phyloP scores from a whole-genome alignment of 352 stramenopile species.

The Phytophthora capsici region DNA sequence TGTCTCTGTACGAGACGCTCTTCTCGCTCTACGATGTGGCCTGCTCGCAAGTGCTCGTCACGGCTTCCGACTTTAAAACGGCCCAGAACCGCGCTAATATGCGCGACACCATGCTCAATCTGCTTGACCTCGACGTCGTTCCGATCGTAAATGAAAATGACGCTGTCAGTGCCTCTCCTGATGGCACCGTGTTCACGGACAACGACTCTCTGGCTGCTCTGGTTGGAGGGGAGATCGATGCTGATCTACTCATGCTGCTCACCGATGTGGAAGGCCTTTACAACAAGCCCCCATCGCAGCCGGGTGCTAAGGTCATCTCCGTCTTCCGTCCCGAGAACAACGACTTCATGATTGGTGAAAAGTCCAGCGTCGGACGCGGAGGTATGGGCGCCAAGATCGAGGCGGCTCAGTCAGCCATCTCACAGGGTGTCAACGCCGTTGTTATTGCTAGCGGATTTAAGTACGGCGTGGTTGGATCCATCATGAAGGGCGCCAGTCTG shows the following conservation, averaged over 20 bases:
- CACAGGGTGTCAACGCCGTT: slow-evolving; percentile 89
- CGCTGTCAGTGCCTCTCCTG: slow-evolving; percentile 88
- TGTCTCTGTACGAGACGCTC: slow-evolving; percentile 97
- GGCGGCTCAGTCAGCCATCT: slow-evolving; percentile 89
- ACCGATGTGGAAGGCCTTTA: slow-evolving; percentile 98
- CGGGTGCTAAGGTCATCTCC: slow-evolving; percentile 81
- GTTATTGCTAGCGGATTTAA: slow-evolving; percentile 95
- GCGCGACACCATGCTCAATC: slow-evolving; percentile 89
- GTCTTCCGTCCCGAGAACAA: slow-evolving; percentile 67
- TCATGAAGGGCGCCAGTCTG: slow-evolving; percentile 84
- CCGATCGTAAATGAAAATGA: slow-evolving; percentile 99
- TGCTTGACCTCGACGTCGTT: slow-evolving; percentile 96
- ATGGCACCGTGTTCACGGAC: slow-evolving; percentile 93
- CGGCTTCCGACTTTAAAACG: slow-evolving; percentile 84
- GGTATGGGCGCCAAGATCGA: slow-evolving; percentile 97
- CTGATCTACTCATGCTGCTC: slow-evolving; percentile 95
- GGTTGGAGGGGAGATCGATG: slow-evolving; percentile 90
- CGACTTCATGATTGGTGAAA: slow-evolving; percentile 79
- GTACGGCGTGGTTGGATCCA: slow-evolving; percentile 91
- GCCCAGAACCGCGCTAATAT: slow-evolving; percentile 85
- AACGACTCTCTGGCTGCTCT: slow-evolving; percentile 95
- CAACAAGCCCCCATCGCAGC: slow-evolving; percentile 83
- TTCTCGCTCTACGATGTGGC: slow-evolving; percentile 96
- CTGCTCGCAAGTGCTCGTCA: slow-evolving; percentile 93
- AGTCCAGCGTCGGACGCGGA: slow-evolving; percentile 88